Evolutionary conservation across 139 green algal species (phyloP), one percentile per base, ranked within the genome.

Genomic region (Ulvella scutata): DNA sequence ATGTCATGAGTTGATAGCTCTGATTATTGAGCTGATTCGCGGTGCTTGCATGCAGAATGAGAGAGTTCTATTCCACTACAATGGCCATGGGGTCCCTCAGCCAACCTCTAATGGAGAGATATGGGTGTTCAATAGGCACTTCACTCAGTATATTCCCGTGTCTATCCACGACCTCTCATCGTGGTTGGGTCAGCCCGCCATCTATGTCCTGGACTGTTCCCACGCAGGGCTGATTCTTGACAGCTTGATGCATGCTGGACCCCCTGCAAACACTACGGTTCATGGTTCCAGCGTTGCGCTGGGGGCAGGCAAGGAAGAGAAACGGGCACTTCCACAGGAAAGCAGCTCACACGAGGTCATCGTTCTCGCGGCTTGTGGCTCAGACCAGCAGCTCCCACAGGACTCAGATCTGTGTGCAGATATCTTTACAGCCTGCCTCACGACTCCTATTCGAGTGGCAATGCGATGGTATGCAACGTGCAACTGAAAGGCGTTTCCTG

Each of bases 71-170:
- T 97, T 98, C 77, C 95, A 99, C 81, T 99, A 99, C 88, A 99
- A 99, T 82, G 95, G 95, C 17, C 95, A 99, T 78, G 95, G 95
- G 38, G 95, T 99, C 74, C 95, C 95, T 31, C 88, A 89, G 35
- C 95, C 95, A 4, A 99, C 95, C 4, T 83, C 81, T 3, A 99
- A 99, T 78, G 95, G 95, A 17, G 95, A 99, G 82, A 76, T 88
- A 21, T 82, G 76, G 77, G 73, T 81, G 40, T 81, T 80, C 72
- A 75, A 78, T 62, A 85, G 76, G 79, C 82, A 74, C 21, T 98
- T 97, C 88, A 98, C 94, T 36, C 94, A 99, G 84, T 99, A 99
- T 87, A 99, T 99, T 74, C 95, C 95, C 4, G 86, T 99, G 21
- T 96, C 88, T 29, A 85, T 98, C 35, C 97, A 98, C 74, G 94